phyloP scores from a whole-genome alignment of 164 flowering plant species.

The Stephania cephalantha region DNA sequence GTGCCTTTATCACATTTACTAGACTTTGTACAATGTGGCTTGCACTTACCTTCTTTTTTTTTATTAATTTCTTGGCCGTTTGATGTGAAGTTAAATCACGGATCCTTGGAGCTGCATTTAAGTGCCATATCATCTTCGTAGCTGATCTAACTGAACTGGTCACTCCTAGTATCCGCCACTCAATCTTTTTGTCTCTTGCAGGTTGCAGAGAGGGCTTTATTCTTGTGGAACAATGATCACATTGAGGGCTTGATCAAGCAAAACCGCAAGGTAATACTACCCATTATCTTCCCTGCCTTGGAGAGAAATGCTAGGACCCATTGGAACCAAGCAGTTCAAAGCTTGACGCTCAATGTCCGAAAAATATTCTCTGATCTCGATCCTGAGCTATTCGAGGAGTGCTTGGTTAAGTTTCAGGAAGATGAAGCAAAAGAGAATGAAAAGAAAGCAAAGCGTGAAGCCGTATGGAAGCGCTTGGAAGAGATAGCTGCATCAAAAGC shows the following conservation, averaged over 20 bases:
- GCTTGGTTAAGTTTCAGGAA: conserved; percentile 53
- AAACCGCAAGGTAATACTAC: conserved; percentile 53
- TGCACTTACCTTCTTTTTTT: neutral
- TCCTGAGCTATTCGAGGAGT: conserved; percentile 57
- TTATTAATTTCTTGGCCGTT: neutral
- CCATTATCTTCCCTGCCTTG: conserved; percentile 68
- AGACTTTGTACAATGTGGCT: neutral
- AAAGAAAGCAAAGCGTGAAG: conserved; percentile 43
- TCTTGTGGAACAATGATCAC: conserved; percentile 73
- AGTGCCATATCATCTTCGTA: neutral
- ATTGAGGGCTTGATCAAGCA: conserved; percentile 59
- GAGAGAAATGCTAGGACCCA: conserved; percentile 59
- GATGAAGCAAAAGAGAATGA: conserved; percentile 48
- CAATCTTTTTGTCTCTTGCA: conserved; percentile 13
- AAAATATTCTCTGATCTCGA: conserved; percentile 66
- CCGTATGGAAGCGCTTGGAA: conserved; percentile 64
- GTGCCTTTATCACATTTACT: neutral
- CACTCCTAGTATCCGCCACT: neutral
- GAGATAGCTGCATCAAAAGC: conserved; percentile 49
- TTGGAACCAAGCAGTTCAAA: conserved; percentile 75
- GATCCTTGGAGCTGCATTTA: neutral
- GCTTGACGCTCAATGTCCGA: conserved; percentile 59
- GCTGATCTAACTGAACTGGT: neutral
- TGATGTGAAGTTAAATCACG: neutral
- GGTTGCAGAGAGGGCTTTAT: conserved; percentile 77